These are phyloP conservation scores for Glycyrrhiza uralensis DNA, from an alignment of 306 rosid species.

Conservation along the genomic window DNA sequence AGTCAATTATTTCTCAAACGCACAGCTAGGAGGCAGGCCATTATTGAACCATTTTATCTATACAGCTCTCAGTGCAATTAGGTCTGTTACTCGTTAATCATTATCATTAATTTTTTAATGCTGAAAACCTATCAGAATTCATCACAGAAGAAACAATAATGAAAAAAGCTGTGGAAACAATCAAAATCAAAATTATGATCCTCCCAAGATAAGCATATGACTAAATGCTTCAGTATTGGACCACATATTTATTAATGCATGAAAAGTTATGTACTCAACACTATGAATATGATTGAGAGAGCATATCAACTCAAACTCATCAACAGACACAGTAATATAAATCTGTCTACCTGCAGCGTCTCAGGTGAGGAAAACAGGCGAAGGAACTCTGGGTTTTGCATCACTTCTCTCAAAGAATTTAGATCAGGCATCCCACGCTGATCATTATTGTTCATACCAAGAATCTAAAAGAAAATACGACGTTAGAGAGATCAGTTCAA, in stretches of 20 bases:
- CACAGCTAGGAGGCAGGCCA: constrained; percentile 12
- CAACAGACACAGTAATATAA: constrained; percentile 14
- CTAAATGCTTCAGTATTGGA: constrained; percentile 5
- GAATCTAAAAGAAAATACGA: constrained; percentile 42
- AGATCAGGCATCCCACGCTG: constrained; percentile 66
- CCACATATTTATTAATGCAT: not conserved
- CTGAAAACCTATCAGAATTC: not conserved
- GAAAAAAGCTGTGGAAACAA: not conserved
- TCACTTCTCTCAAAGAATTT: constrained; percentile 79
- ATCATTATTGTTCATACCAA: constrained; percentile 61
- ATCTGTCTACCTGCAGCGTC: constrained; percentile 72
- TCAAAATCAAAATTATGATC: not conserved
- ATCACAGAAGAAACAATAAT: not conserved
- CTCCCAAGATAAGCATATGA: constrained; percentile 1
- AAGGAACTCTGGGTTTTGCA: constrained; percentile 78
- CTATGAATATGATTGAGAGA: not conserved
- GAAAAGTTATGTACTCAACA: not conserved
- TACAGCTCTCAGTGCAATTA: not conserved
- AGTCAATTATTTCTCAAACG: not conserved
- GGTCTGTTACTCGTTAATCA: not conserved
- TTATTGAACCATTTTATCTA: constrained; percentile 2
- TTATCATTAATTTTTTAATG: not conserved
- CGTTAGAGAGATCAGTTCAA: constrained; percentile 22
- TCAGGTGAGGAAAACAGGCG: constrained; percentile 80
- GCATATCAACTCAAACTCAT: not conserved